phyloP scores from a whole-genome alignment of 2,329 filamentous ascomycete genomes.

The Emericellopsis atlantica region DNA sequence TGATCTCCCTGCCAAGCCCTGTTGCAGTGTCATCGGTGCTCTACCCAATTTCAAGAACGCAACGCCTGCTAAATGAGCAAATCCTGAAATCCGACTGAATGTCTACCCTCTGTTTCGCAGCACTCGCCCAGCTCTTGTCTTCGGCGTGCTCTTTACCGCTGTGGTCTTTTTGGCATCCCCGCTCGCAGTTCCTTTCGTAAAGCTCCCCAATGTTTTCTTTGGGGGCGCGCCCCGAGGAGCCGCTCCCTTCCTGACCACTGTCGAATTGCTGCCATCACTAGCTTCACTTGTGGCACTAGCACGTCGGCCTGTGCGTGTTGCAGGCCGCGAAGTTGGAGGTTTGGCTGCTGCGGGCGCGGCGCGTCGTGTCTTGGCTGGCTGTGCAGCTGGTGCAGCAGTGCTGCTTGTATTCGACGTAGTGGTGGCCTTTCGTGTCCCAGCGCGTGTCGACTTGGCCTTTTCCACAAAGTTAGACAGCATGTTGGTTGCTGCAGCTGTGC shows the following conservation, averaged over 20 bases:
- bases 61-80: not conserved
- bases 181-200: slow-evolving; percentile 37
- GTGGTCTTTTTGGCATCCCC: slow-evolving; percentile 36
- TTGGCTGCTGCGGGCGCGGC: slow-evolving; percentile 22
- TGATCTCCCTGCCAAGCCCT: too few species aligned
- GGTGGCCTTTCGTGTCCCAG: slow-evolving; percentile 31
- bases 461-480: slow-evolving; percentile 46
- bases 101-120: slow-evolving; percentile 36
- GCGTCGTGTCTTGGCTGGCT: slow-evolving; percentile 18
- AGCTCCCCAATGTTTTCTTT: slow-evolving; percentile 39
- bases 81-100: not conserved
- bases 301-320: slow-evolving; percentile 36
- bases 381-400: slow-evolving; percentile 20
- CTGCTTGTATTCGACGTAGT: slow-evolving; percentile 29
- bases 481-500: slow-evolving; percentile 26
- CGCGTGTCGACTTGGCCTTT: slow-evolving; percentile 43
- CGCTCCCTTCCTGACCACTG: slow-evolving; percentile 45
- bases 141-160: slow-evolving; percentile 25
- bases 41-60: not conserved
- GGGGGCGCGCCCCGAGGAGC: slow-evolving; percentile 19
- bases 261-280: slow-evolving; percentile 51
- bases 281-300: slow-evolving; percentile 48
- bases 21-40: too few species aligned
- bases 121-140: slow-evolving; percentile 36
- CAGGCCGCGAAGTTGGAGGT: slow-evolving; percentile 19